Evolutionary conservation across 805 yeast genomes (phyloP).

Genomic region (Ogataea parapolymorpha): DNA sequence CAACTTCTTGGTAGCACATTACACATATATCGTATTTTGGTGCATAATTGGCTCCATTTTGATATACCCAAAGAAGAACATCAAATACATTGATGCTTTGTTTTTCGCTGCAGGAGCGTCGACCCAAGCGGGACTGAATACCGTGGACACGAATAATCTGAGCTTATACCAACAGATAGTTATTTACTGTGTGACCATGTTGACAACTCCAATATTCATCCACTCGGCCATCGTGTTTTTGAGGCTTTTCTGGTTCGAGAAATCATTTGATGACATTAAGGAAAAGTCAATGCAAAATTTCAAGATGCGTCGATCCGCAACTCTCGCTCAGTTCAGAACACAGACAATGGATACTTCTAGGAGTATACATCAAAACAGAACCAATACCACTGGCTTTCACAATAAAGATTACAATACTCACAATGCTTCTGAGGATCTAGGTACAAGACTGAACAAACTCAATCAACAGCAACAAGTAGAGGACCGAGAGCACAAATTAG

Average conservation of each 20-base stretch:
- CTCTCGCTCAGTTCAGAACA: slow-evolving; percentile 50
- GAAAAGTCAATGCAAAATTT: slow-evolving; percentile 73
- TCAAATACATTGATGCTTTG: slow-evolving; percentile 71
- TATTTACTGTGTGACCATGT: slow-evolving; percentile 56
- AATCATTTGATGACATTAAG: slow-evolving; percentile 79
- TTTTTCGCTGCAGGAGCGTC: slow-evolving; percentile 73
- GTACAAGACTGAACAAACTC: slow-evolving; percentile 21
- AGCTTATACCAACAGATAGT: slow-evolving; percentile 76
- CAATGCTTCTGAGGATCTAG: slow-evolving; percentile 33
- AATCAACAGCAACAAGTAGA: slow-evolving; percentile 7
- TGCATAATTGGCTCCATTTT: slow-evolving; percentile 68
- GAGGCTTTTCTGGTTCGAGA: slow-evolving; percentile 85
- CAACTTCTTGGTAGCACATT: slow-evolving; percentile 63
- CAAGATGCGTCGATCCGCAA: slow-evolving; percentile 77
- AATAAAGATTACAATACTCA: slow-evolving; percentile 23
- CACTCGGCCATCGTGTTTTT: slow-evolving; percentile 75
- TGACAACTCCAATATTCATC: slow-evolving; percentile 86
- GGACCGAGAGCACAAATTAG: slow-evolving; percentile 15
- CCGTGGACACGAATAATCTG: slow-evolving; percentile 64
- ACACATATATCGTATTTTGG: slow-evolving; percentile 61
- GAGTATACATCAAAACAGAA: slow-evolving; percentile 8
- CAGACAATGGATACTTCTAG: slow-evolving; percentile 27
- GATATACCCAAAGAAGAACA: slow-evolving; percentile 69
- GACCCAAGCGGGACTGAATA: slow-evolving; percentile 91
- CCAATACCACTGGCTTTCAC: slow-evolving; percentile 1